These are phyloP conservation scores for Thermothelomyces thermophilus DNA, from an alignment of 2,329 filamentous ascomycete genomes.

Conservation along the genomic window DNA sequence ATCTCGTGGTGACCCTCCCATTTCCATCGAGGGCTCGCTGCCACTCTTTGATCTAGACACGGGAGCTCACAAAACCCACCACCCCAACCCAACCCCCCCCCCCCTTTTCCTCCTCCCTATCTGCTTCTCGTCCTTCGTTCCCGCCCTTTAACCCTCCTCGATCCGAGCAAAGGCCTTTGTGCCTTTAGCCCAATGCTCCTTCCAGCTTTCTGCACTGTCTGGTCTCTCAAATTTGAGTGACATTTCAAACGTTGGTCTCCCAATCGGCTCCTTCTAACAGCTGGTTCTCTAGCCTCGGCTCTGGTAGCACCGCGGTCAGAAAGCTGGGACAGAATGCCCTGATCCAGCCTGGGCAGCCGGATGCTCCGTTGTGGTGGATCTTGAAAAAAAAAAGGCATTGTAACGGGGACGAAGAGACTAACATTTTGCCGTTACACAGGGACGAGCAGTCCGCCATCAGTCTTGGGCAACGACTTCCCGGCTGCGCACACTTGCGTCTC, in stretches of 20 bases:
- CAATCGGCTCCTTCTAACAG: too few relatives aligned
- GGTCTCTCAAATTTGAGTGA: slow-evolving; percentile 13
- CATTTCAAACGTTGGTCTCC: slow-evolving; percentile 16
- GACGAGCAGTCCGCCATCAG: too few relatives aligned
- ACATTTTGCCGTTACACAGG: too few relatives aligned
- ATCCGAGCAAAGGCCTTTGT: slow-evolving; percentile 5
- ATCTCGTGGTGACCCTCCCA: slow-evolving; percentile 19
- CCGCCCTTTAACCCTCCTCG: neutral
- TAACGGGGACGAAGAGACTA: too few relatives aligned
- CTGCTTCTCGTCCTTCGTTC: slow-evolving; percentile 15
- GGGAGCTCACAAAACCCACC: too few relatives aligned
- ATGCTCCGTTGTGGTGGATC: too few relatives aligned
- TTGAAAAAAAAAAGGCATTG: too few relatives aligned
- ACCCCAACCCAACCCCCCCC: too few relatives aligned
- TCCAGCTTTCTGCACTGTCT: slow-evolving; percentile 14
- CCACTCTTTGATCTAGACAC: neutral
- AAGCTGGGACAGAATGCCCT: too few relatives aligned
- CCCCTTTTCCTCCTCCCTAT: slow-evolving; percentile 13
- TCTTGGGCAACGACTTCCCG: neutral
- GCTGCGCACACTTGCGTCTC: neutral
- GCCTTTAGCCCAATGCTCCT: slow-evolving; percentile 18
- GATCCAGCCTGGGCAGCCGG: too few relatives aligned
- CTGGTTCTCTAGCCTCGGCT: too few relatives aligned
- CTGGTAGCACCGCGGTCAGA: too few relatives aligned
- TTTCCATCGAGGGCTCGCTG: slow-evolving; percentile 3